Base-by-base conservation (phyloP, 495 filamentous ascomycete genomes). In the Xylaria telfairii region DNA sequence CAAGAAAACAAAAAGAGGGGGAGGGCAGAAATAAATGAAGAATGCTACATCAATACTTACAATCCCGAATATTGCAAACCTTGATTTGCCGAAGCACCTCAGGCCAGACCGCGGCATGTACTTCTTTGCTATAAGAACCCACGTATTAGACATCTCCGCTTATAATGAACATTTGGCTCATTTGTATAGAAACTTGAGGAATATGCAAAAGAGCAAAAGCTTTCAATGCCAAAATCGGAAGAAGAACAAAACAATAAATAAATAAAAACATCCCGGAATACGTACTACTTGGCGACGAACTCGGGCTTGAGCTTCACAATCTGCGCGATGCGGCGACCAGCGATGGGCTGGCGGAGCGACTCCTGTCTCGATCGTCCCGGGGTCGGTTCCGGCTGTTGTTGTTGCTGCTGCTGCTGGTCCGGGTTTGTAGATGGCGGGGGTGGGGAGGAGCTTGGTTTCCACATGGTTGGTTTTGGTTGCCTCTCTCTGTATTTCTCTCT, bases 31-130 rank as follows among this genome's bases (percentile, higher is more conserved):
- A 51, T 3, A 68, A 9, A 39, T 6, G n/a, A 41, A 37, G 60
- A n/a, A 49, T 21, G 0, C 6, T 30, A 42, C 8, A 21, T 21
- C 4, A 13, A 1, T 1, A 76, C 84, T 32, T 82, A 92, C 90
- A 93, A 73, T 93, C 92, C 47, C 81, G 79, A 68, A 95, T 94
- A 73, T 90, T 90, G 77, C 87, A 92, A 53, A 89, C 87, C 74
- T 87, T 87, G 74, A 95, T 92, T 78, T 92, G 89, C 77, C 88
- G 83, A 64, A 92, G 78, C 3, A 94, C 90, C 72, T 92, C 90
- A 1, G 91, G 91, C 92, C 92, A 94, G 0, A 92, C 91, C 13
- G 85, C 84, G 3, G 87, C 87, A 71, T 93, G 92, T 67, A 88
- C 88, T 79, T 91, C 84, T 75, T 92, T 94, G 80, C 59, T 62